Evolutionary conservation across 1,139 yeast species (phyloP).

Genomic region (Kluyveromyces sp.): DNA sequence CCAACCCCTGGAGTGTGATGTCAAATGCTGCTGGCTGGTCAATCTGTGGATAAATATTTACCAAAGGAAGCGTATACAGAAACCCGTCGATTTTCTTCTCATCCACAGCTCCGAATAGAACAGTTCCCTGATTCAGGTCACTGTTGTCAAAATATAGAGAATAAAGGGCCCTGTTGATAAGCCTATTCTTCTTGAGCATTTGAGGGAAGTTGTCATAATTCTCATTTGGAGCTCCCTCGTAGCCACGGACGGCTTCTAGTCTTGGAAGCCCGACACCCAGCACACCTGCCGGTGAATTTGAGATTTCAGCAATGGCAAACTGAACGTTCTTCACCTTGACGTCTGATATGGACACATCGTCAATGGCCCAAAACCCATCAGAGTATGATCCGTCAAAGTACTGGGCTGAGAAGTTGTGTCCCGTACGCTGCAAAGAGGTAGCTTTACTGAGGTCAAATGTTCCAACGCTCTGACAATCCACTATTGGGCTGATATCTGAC

Average conservation of each 20-base stretch:
- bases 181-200: slow-evolving; percentile 45
- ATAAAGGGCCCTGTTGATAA: slow-evolving; percentile 45
- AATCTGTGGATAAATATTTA: slow-evolving; percentile 32
- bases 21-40: slow-evolving; percentile 37
- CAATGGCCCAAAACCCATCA: slow-evolving; percentile 25
- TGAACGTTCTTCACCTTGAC: slow-evolving; percentile 16
- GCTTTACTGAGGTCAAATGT: slow-evolving; percentile 14
- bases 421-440: slow-evolving; percentile 9
- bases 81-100: slow-evolving; percentile 41
- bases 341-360: slow-evolving; percentile 15
- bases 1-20: slow-evolving; percentile 40
- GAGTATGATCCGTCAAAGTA: slow-evolving; percentile 23
- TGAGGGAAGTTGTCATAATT: slow-evolving; percentile 52
- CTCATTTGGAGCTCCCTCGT: slow-evolving; percentile 22
- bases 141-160: slow-evolving; percentile 42
- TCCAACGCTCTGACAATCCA: slow-evolving; percentile 14
- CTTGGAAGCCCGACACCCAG: slow-evolving; percentile 27
- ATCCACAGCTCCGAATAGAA: slow-evolving; percentile 54
- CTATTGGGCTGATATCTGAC: slow-evolving; percentile 8
- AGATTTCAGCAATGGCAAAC: slow-evolving; percentile 22
- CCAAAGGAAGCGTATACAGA: slow-evolving; percentile 39
- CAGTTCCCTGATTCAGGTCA: slow-evolving; percentile 35
- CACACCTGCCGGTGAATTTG: slow-evolving; percentile 23
- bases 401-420: slow-evolving; percentile 18
- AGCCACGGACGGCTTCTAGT: slow-evolving; percentile 22